Evolutionary conservation across 441 rosid genomes (phyloP).

Genomic region (Populus tomentosa): DNA sequence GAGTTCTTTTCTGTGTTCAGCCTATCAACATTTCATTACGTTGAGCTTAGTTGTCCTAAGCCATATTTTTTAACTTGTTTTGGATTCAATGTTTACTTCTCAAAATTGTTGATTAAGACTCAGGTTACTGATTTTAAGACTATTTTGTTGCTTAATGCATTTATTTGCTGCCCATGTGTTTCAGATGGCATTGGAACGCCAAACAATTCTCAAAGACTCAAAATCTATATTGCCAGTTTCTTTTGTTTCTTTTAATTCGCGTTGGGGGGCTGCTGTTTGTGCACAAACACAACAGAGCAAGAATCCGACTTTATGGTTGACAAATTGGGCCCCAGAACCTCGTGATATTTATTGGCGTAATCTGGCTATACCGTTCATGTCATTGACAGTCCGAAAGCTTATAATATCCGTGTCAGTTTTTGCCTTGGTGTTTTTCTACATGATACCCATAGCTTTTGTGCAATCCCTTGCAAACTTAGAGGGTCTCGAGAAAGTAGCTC

Average conservation of each 20-base stretch:
- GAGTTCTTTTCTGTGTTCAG: constrained; percentile 1
- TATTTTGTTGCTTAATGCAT: constrained; percentile 8
- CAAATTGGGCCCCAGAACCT: constrained; percentile 95
- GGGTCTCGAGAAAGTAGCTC: constrained; percentile 88
- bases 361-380: constrained; percentile 86
- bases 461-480: constrained; percentile 96
- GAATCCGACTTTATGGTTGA: constrained; percentile 86
- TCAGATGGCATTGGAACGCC: constrained; percentile 74
- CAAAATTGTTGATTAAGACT: neutral
- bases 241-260: constrained; percentile 83
- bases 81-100: neutral
- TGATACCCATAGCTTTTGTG: constrained; percentile 98
- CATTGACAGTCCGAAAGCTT: constrained; percentile 70
- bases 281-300: constrained; percentile 96
- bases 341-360: constrained; percentile 92
- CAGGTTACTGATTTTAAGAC: neutral
- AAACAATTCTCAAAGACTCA: constrained; percentile 63
- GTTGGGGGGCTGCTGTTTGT: constrained; percentile 98
- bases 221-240: constrained; percentile 73
- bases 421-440: constrained; percentile 89
- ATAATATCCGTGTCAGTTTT: constrained; percentile 66
- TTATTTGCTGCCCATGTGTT: constrained; percentile 6
- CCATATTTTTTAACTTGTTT: neutral
- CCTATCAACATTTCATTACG: neutral
- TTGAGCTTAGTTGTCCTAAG: neutral